Evolutionary conservation across 495 filamentous ascomycete genomes (phyloP).

Genomic region (Oidiodendron maius): DNA sequence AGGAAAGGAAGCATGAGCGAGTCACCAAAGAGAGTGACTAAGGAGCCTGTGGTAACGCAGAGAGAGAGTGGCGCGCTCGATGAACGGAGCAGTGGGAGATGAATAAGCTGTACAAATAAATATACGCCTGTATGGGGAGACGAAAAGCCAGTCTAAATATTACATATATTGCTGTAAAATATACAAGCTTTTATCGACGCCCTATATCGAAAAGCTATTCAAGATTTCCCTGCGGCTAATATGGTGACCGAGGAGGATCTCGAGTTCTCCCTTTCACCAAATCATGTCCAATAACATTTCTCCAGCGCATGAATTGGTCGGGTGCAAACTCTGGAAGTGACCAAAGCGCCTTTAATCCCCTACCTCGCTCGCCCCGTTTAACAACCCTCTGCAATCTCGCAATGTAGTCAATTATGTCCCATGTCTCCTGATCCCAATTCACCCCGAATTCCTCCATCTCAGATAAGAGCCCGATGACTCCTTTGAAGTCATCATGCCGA

Average conservation of each 20-base stretch:
- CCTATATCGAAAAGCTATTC: too few relatives aligned
- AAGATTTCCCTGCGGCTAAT: too few relatives aligned
- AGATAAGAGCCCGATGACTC: constrained; percentile 54
- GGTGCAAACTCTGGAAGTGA: constrained; percentile 17
- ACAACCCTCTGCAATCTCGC: constrained; percentile 4
- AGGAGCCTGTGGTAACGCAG: too few relatives aligned
- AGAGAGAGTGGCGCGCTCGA: too few relatives aligned
- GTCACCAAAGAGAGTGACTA: too few relatives aligned
- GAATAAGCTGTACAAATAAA: too few relatives aligned
- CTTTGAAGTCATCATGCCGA: constrained; percentile 52
- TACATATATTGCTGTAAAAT: too few relatives aligned
- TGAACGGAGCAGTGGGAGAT: too few relatives aligned
- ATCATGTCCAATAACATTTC: constrained; percentile 5
- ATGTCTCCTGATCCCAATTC: constrained; percentile 52
- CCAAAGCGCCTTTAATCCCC: constrained; percentile 14
- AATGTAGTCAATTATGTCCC: constrained; percentile 38
- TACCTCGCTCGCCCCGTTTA: constrained; percentile 8
- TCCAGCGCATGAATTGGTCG: constrained; percentile 12
- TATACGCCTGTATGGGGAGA: too few relatives aligned
- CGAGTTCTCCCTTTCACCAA: background rate
- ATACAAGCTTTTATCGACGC: too few relatives aligned
- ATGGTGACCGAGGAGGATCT: background rate
- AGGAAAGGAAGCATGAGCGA: constrained; percentile 3
- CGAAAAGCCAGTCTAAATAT: too few relatives aligned
- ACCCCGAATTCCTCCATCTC: constrained; percentile 77